Evolutionary conservation across 164 flowering plant genomes (phyloP).

Genomic region (Protea cynaroides): DNA sequence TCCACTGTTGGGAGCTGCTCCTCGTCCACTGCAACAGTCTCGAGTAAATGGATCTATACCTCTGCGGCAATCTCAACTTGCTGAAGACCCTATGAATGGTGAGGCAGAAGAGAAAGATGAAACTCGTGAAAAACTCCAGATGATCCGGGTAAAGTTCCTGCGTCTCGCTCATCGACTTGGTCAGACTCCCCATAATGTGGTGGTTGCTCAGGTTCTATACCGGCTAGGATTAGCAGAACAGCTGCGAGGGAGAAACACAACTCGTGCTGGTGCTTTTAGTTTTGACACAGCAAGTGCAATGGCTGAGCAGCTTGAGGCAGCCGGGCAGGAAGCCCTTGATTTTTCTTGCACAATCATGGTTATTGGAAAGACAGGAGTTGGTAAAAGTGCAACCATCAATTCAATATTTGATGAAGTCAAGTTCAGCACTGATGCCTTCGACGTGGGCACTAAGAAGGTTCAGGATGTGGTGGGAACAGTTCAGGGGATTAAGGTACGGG

Average conservation of each 20-base stretch:
- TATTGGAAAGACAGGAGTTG: conserved; percentile 88
- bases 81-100: conserved; percentile 19
- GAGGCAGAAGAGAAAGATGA: conserved; percentile 49
- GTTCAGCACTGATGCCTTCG: conserved; percentile 58
- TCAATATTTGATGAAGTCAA: conserved; percentile 80
- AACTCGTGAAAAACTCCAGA: conserved; percentile 64
- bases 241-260: too few relatives aligned
- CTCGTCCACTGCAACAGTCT: conserved; percentile 53
- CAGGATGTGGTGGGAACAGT: conserved; percentile 60
- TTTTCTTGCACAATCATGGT: conserved; percentile 74
- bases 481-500: conserved; percentile 66
- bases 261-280: conserved; percentile 52
- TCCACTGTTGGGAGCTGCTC: conserved; percentile 47
- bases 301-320: conserved; percentile 63
- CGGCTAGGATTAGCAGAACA: conserved; percentile 26
- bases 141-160: conserved; percentile 69
- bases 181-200: conserved; percentile 65
- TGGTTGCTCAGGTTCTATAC: conserved; percentile 80
- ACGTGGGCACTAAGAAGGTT: conserved; percentile 53
- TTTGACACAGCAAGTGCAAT: conserved; percentile 64
- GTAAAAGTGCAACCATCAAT: conserved; percentile 97
- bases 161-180: conserved; percentile 80
- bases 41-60: conserved; percentile 41
- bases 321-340: conserved; percentile 47
- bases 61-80: conserved; percentile 40